Conservation (phyloP, 1,284 basidiomycete genomes). For the Ustilago trichophora region DNA sequence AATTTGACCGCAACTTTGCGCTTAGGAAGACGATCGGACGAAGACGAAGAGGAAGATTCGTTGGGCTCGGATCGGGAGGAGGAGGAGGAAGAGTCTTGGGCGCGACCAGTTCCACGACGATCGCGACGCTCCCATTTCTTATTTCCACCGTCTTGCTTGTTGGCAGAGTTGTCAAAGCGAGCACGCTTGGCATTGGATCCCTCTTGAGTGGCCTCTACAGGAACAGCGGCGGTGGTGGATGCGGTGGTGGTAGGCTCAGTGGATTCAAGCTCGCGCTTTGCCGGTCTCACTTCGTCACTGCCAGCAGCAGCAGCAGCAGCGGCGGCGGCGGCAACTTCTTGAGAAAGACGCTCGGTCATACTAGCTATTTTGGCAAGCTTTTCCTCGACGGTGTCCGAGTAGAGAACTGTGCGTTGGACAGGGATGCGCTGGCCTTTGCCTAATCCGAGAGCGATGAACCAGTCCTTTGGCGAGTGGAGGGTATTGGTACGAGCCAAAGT, state of each 20-base stretch:
- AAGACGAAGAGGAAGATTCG: neutral
- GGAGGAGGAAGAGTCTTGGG: neutral
- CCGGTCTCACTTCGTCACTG: neutral
- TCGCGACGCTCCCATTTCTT: constrained; percentile 42
- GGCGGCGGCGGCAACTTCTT: constrained; percentile 12
- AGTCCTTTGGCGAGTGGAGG: constrained; percentile 2
- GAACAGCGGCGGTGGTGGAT: neutral
- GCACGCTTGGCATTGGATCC: constrained; percentile 10
- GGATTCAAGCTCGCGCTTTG: constrained; percentile 15
- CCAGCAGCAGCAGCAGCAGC: neutral
- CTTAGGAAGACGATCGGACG: constrained; percentile 68
- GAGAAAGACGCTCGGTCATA: constrained; percentile 22
- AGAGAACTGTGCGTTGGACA: constrained; percentile 20
- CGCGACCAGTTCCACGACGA: constrained; percentile 28
- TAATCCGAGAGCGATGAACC: constrained; percentile 32
- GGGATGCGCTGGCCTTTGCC: constrained; percentile 31
- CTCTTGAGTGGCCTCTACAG: neutral
- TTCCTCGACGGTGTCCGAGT: constrained; percentile 25
- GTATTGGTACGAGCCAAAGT: neutral
- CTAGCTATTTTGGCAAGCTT: constrained; percentile 25
- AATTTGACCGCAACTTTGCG: constrained; percentile 71
- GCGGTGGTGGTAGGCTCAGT: neutral
- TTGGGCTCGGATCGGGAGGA: neutral
- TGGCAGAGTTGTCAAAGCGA: constrained; percentile 20
- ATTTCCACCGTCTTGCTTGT: neutral